A percentile compares a stretch with the other conserved stretches of the same genome.
Conservation (phyloP, 192 early-diverging fungal genomes). For the Jimgerdemannia flammicorona region DNA sequence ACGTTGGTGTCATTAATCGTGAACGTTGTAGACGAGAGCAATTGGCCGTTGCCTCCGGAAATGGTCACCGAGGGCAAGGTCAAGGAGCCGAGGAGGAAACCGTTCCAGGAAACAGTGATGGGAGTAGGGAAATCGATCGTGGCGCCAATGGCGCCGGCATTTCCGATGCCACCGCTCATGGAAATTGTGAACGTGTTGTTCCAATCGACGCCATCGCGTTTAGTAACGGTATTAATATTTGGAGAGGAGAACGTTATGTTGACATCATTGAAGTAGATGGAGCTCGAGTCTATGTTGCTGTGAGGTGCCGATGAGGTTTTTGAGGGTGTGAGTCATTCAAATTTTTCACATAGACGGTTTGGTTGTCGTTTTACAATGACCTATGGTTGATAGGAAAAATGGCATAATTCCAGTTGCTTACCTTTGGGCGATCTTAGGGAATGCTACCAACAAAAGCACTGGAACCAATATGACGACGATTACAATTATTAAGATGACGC, state of each 20-base stretch:
- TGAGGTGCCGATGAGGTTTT: too few species aligned
- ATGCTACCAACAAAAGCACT: constrained; percentile 45
- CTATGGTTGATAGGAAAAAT: too few species aligned
- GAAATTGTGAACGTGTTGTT: constrained; percentile 24
- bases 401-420: too few species aligned
- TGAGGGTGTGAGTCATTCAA: too few species aligned
- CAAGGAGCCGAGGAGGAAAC: constrained; percentile 34
- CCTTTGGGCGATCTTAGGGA: constrained; percentile 47
- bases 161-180: constrained; percentile 21
- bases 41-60: constrained; percentile 36
- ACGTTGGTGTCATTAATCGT: constrained; percentile 31
- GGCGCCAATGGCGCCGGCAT: constrained; percentile 19
- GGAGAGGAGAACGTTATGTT: constrained; percentile 28
- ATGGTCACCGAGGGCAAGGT: constrained; percentile 31
- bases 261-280: constrained; percentile 32
- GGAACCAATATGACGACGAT: constrained; percentile 42
- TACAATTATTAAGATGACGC: constrained; percentile 40
- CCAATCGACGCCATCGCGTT: too few species aligned
- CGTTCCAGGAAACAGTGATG: constrained; percentile 42
- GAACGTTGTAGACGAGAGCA: constrained; percentile 28
- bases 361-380: too few species aligned
- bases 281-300: constrained; percentile 33
- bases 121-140: constrained; percentile 44
- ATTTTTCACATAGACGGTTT: too few species aligned
- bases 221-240: background rate